phyloP scores from a whole-genome alignment of 148 eudicot species.

The Rhododendron vialii region DNA sequence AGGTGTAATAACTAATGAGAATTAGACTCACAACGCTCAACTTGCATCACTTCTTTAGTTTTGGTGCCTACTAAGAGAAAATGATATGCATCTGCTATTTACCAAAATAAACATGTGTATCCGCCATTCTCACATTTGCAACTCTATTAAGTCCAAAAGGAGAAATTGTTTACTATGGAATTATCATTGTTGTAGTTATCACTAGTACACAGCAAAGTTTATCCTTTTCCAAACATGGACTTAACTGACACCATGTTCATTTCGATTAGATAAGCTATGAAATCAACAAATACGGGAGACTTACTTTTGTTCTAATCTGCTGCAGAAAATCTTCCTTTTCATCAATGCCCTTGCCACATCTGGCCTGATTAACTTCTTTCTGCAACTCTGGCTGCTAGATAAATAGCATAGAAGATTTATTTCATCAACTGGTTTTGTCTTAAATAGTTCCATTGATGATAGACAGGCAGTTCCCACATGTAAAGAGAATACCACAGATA shows the following conservation, averaged over 20 bases:
- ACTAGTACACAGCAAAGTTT: not conserved
- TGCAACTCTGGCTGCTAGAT: slow-evolving; percentile 36
- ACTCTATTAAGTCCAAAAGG: not conserved
- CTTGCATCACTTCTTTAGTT: not conserved
- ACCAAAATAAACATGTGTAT: not conserved
- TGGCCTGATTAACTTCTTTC: slow-evolving; percentile 27
- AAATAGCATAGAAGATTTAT: slow-evolving; percentile 3
- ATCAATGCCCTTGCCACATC: slow-evolving; percentile 33
- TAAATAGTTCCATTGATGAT: not conserved
- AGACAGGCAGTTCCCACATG: not conserved
- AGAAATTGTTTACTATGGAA: not conserved
- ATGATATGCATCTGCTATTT: not conserved
- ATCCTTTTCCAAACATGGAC: not conserved
- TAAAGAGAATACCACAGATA: not conserved
- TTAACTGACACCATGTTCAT: not conserved
- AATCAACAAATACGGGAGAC: slow-evolving; percentile 20
- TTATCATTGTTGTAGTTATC: not conserved
- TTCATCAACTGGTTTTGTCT: not conserved
- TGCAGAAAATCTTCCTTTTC: slow-evolving; percentile 76
- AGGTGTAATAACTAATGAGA: not conserved
- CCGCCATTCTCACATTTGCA: not conserved
- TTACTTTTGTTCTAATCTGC: slow-evolving; percentile 84
- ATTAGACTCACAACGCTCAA: not conserved
- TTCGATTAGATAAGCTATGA: slow-evolving; percentile 1
- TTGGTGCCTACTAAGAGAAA: not conserved